Evolutionary conservation across 495 filamentous ascomycete species (phyloP), one percentile per base, ranked within the genome.

Genomic region (Xylaria grammica): DNA sequence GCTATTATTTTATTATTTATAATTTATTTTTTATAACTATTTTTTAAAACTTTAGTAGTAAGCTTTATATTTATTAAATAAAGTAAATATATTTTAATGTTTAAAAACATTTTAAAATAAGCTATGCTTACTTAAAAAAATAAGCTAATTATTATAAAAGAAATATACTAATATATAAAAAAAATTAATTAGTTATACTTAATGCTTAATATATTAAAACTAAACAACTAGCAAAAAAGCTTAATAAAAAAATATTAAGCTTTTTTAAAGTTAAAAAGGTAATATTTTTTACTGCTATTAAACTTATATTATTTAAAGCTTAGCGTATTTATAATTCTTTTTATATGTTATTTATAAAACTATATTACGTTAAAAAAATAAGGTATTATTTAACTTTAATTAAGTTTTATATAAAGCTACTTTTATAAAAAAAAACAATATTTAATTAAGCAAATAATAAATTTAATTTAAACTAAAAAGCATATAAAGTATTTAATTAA

Each of bases 171-270:
- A 48, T 48, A 6, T 48, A 48, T 48, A 48, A 48, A 26, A 11
- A 2, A 24, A 48, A 48, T 26, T 26, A 48, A 48, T 13, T 48
- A 24, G 13, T 48, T 1, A 48, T 48, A 26, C 6, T 48, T 22
- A 48, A 48, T 13, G 19, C 4, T 48, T 9, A 48, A 48, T 10
- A 48, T 48, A 48, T 48, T 48, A 48, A 48, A 48, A 48, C 19
- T 26, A 48, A 48, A 48, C 7, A 13, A n/a, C n/a, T n/a, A n/a
- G n/a, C n/a, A n/a, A n/a, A n/a, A n/a, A n/a, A n/a, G n/a, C n/a
- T n/a, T n/a, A 26, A 48, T 22, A 48, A 26, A 9, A 48, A 48
- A 26, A 22, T 48, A 10, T 48, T 48, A 22, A 22, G 7, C 13
- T 26, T 26, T 24, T 48, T 48, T 26, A 22, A 48, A 26, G 13